Percentiles rank a stretch among this genome's conserved stretches.
Conservation (phyloP, 2,329 filamentous ascomycete species). For the Epichloe sibirici region DNA sequence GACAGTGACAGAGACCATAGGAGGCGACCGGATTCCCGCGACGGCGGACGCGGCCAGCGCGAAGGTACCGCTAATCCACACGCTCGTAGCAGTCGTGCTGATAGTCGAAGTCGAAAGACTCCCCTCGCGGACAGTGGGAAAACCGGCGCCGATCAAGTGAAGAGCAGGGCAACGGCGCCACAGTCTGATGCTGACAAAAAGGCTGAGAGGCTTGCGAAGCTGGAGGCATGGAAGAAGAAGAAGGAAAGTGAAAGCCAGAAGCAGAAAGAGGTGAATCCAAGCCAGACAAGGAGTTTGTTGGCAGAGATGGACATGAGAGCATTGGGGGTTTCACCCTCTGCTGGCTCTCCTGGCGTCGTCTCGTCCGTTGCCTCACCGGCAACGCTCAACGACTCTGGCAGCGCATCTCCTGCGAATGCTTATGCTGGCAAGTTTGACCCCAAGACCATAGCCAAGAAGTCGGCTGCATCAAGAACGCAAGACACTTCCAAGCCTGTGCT, state of each 20-base stretch:
- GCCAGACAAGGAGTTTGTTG: conserved; percentile 53
- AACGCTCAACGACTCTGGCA: conserved; percentile 28
- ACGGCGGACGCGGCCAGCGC: conserved; percentile 49
- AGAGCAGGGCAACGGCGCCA: conserved; percentile 30
- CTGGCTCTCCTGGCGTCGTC: conserved; percentile 37
- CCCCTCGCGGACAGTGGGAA: conserved; percentile 35
- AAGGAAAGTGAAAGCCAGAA: conserved; percentile 65
- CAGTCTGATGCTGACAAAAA: conserved; percentile 62
- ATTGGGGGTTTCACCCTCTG: conserved; percentile 30
- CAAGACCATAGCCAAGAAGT: conserved; percentile 74
- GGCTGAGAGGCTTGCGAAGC: conserved; percentile 65
- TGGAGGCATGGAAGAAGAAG: conserved; percentile 89
- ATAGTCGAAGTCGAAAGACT: conserved; percentile 43
- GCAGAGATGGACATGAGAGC: conserved; percentile 64
- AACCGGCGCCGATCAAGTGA: conserved; percentile 48
- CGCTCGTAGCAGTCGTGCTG: conserved; percentile 52
- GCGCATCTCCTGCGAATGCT: conserved; percentile 39
- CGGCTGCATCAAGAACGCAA: conserved; percentile 46
- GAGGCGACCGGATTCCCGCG: conserved; percentile 63
- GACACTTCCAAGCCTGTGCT: conserved; percentile 36
- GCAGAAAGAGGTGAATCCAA: conserved; percentile 53
- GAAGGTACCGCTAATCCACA: conserved; percentile 62
- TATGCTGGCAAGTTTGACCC: conserved; percentile 77
- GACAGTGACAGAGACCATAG: conserved; percentile 53
- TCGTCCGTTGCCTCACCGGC: conserved; percentile 39